Evolutionary conservation across 2,329 filamentous ascomycete genomes (phyloP).

Genomic region (Ophiosphaerella herpotricha): DNA sequence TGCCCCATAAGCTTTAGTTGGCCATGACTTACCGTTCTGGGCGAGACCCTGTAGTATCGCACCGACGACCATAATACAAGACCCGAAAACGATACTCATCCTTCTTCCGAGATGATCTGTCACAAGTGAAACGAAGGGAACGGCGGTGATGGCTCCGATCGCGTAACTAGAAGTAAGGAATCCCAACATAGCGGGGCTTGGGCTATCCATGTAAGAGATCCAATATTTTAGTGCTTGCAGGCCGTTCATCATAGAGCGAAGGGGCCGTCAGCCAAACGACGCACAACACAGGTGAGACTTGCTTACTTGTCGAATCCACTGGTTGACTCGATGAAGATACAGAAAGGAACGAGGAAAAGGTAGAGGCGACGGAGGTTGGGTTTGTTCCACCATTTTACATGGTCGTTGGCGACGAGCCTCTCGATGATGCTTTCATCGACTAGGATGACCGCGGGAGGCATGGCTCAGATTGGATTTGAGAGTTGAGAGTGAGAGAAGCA

Average conservation of each 20-base stretch:
- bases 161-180: slow-evolving; percentile 64
- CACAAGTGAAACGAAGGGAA: slow-evolving; percentile 62
- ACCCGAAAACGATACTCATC: slow-evolving; percentile 61
- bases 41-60: slow-evolving; percentile 62
- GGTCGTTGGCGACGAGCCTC: slow-evolving; percentile 41
- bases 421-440: slow-evolving; percentile 38
- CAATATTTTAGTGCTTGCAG: slow-evolving; percentile 43
- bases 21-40: slow-evolving; percentile 35
- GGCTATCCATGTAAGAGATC: slow-evolving; percentile 55
- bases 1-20: background rate
- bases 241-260: slow-evolving; percentile 48
- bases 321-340: slow-evolving; percentile 67
- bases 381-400: slow-evolving; percentile 61
- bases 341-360: slow-evolving; percentile 62
- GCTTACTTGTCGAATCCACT: slow-evolving; percentile 58
- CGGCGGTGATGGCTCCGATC: slow-evolving; percentile 61
- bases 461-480: slow-evolving; percentile 2
- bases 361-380: slow-evolving; percentile 63
- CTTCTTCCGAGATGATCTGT: slow-evolving; percentile 62
- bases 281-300: no score
- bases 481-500: background rate
- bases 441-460: slow-evolving; percentile 26
- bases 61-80: slow-evolving; percentile 60
- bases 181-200: slow-evolving; percentile 54
- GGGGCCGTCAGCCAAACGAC: no score